Evolutionary conservation across 2,329 filamentous ascomycete species (phyloP), one percentile per base, ranked within the genome.

Genomic region (Ophiostoma sp.): DNA sequence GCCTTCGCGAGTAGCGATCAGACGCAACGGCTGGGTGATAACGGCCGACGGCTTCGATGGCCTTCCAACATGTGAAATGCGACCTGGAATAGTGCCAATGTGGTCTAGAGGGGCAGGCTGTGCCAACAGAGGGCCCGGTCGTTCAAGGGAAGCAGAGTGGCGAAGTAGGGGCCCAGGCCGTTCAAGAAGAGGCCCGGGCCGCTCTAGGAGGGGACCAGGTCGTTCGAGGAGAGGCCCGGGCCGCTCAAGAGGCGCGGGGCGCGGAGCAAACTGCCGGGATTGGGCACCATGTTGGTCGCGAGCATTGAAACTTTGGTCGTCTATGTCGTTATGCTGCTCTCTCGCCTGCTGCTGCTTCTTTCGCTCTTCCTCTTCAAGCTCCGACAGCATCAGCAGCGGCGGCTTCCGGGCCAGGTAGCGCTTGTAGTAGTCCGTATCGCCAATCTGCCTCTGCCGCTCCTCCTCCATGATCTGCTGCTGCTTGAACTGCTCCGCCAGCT

Each of bases 1-100:
- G 40, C 60, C 60, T 11, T 42, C 60, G 40, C 60, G 60, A 9
- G 60, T 63, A 5, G 60, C 60, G 18, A 63, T 63, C 14, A 42
- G 6, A 3, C 42, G 38, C 38, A 63, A 11, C 16, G 60, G 38
- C 60, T 41, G 60, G 12, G 38, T 41, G 14, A 62, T 42, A 14
- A 38, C 14, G 14, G 38, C 38, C 14, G 58, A 3, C 11, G 5
- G 9, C 27, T n/a, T 27, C 9, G 49, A 12, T 55, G n/a, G 3
- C 3, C n/a, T n/a, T 3, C n/a, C 8, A 14, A 55, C 27, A 5
- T 55, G 49, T 3, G 27, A 11, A 27, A n/a, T 2, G 49, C 49
- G 49, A 4, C 7, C n/a, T 27, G 27, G 27, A 27, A 27, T 27
- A 27, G 27, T 27, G 27, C 27, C 27, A 27, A 1, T 27, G 27